Evolutionary conservation across 2,329 filamentous ascomycete species (phyloP), one percentile per base, ranked within the genome.

Genomic region (Fusarium xyrophilum): DNA sequence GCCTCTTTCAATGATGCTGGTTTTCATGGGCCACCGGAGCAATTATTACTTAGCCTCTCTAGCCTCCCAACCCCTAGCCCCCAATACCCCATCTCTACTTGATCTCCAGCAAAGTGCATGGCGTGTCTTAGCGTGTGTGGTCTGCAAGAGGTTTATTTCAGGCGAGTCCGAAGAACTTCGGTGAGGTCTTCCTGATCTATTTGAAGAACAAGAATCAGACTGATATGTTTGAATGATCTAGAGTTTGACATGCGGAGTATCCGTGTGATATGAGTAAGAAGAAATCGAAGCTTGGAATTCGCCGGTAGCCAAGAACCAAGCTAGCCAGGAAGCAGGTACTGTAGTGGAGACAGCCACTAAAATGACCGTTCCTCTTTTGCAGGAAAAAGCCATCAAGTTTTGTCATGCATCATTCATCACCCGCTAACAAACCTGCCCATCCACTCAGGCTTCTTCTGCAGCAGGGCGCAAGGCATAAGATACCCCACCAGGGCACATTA

Each of bases 401-500:
- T 64, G 53, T 60, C 61, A 52, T 44, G 36, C 51, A 59, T 57
- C 57, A 36, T 43, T 59, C 62, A 46, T 63, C 30, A 25, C 23
- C 50, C 50, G 7, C 23, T 50, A 38, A 50, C 30, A 36, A 38
- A 50, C 23, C 5, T 8, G 46, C 23, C 32, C 46, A 36, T 50
- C 46, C 46, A 63, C 50, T 36, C 42, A 56, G 32, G 42, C 33
- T 39, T 44, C 43, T 43, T 47, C 25, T 42, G 14, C 40, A 48
- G 33, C 46, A 59, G 23, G 44, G 56, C 42, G 56, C 30, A 36
- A 52, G 60, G 52, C 44, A 64, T 46, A 35, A 40, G 44, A 8
- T 39, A 28, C 63, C 52, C 66, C 67, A 69, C 67, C 43, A 50
- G 54, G 40, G 52, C 56, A 69, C 52, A 56, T 62, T 61, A 40